Evolutionary conservation across 805 yeast species (phyloP).

Genomic region (Scheffersomyces stipitis): DNA sequence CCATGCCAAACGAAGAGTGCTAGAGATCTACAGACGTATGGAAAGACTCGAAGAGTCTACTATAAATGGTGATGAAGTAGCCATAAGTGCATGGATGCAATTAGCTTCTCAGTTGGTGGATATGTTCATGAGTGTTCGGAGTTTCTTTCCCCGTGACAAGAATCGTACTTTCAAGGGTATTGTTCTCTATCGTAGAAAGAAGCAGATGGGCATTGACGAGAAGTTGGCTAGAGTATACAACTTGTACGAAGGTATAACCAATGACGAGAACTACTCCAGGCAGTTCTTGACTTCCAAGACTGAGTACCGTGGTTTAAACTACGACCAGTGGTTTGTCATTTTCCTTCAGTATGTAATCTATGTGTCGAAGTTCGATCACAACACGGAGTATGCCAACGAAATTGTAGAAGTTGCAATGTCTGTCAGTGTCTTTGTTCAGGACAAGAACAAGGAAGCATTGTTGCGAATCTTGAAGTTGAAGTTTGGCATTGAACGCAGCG

Average conservation of each 20-base stretch:
- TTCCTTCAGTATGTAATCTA: slow-evolving; percentile 77
- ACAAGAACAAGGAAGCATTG: slow-evolving; percentile 56
- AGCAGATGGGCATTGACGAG: slow-evolving; percentile 68
- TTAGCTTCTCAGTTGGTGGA: slow-evolving; percentile 81
- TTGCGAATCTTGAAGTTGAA: slow-evolving; percentile 69
- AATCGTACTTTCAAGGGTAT: slow-evolving; percentile 70
- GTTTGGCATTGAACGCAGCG: slow-evolving; percentile 47
- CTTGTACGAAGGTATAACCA: slow-evolving; percentile 57
- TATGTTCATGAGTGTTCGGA: slow-evolving; percentile 72
- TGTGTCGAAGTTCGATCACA: slow-evolving; percentile 63
- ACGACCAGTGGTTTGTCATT: slow-evolving; percentile 81
- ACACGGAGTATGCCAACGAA: slow-evolving; percentile 48
- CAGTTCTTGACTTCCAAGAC: slow-evolving; percentile 48
- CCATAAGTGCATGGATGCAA: slow-evolving; percentile 78
- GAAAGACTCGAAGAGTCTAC: slow-evolving; percentile 45
- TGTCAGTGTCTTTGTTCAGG: slow-evolving; percentile 75
- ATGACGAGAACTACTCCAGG: slow-evolving; percentile 24
- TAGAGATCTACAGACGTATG: slow-evolving; percentile 56
- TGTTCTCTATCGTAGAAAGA: slow-evolving; percentile 58
- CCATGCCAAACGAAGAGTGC: slow-evolving; percentile 55
- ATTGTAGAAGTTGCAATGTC: slow-evolving; percentile 73
- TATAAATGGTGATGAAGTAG: slow-evolving; percentile 48
- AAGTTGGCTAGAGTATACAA: slow-evolving; percentile 66
- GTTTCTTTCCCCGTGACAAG: slow-evolving; percentile 76
- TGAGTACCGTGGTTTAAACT: slow-evolving; percentile 71